Evolutionary conservation across 1,284 basidiomycete genomes (phyloP), one percentile per base, ranked within the genome.

Genomic region (Heterobasidion parviporum): DNA sequence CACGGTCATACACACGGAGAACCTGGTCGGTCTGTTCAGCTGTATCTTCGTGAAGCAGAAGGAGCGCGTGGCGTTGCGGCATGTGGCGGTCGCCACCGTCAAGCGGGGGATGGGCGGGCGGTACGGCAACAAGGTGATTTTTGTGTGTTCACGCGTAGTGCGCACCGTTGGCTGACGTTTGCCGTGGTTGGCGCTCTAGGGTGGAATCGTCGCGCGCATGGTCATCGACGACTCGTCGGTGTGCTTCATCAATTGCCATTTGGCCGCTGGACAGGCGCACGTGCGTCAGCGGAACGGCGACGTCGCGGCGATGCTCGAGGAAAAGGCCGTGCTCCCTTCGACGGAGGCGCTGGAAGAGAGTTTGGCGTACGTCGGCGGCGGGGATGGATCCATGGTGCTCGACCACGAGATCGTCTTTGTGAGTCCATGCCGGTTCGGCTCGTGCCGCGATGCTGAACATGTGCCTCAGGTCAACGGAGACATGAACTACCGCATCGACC

Each of bases 381-480:
- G 96, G 0, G 91, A 96, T 68, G 96, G 96, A 0, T 83, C 89
- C n/a, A 93, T 91, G 80, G 85, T 96, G 16, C 74, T 97, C 35
- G 96, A 98, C 66, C 96, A 98, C 70, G 94, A 98, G 65, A 80
- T 96, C 52, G 92, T 94, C 59, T 86, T 98, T 56, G 86, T 98
- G 61, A 73, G 91, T 78, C 67, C 15, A 33, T 8, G 20, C 16
- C 10, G 52, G 18, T 49, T 8, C 5, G 6, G 1, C 20, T 3
- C 14, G 47, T 4, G 3, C 41, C 20, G 26, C 6, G 9, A 33
- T 20, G 6, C 5, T 33, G 12, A 20, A 51, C 38, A 4, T 50
- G 41, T 20, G 18, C 16, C 34, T 26, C 47, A 89, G 87, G 69
- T 89, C 56, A 86, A 84, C 60, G 89, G 90, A 0, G 91, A 94